These are phyloP conservation scores for Candolleomyces aberdarensis DNA, from an alignment of 768 basidiomycete genomes.

Conservation along the genomic window DNA sequence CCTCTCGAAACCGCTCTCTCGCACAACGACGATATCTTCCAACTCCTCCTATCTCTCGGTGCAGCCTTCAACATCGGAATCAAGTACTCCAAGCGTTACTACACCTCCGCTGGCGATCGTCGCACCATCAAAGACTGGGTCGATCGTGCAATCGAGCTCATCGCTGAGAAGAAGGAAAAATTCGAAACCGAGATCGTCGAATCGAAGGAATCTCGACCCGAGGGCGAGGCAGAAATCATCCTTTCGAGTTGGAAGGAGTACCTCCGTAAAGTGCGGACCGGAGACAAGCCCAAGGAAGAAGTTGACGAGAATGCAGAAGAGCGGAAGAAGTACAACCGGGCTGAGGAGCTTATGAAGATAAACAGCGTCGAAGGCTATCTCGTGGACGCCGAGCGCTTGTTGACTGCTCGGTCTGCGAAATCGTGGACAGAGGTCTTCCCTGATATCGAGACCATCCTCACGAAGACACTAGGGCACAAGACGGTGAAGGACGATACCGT, in stretches of 20 bases:
- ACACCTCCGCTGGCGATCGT: slow-evolving; percentile 16
- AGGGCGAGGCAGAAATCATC: neutral
- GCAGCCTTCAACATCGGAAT: slow-evolving; percentile 31
- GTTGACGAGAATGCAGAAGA: neutral
- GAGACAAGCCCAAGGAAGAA: neutral
- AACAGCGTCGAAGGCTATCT: slow-evolving; percentile 30
- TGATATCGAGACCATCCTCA: slow-evolving; percentile 15
- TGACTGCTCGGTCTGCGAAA: slow-evolving; percentile 36
- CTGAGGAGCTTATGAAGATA: slow-evolving; percentile 14
- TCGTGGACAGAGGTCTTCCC: slow-evolving; percentile 40
- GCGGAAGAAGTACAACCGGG: slow-evolving; percentile 6
- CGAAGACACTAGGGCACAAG: neutral
- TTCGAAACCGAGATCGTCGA: slow-evolving; percentile 12
- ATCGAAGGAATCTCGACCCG: neutral
- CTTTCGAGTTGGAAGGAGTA: slow-evolving; percentile 12
- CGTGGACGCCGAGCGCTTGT: slow-evolving; percentile 29
- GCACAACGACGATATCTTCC: slow-evolving; percentile 33
- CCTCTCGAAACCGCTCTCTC: slow-evolving; percentile 38
- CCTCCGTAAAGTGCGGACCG: slow-evolving; percentile 2
- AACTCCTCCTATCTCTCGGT: slow-evolving; percentile 36
- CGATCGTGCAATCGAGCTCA: slow-evolving; percentile 22
- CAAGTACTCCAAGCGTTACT: slow-evolving; percentile 18
- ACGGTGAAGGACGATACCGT: neutral
- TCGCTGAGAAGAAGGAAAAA: slow-evolving; percentile 20
- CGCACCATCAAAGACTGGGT: slow-evolving; percentile 39